Evolutionary conservation across 345 rosid genomes (phyloP), one percentile per base, ranked within the genome.

Genomic region (Adansonia digitata): DNA sequence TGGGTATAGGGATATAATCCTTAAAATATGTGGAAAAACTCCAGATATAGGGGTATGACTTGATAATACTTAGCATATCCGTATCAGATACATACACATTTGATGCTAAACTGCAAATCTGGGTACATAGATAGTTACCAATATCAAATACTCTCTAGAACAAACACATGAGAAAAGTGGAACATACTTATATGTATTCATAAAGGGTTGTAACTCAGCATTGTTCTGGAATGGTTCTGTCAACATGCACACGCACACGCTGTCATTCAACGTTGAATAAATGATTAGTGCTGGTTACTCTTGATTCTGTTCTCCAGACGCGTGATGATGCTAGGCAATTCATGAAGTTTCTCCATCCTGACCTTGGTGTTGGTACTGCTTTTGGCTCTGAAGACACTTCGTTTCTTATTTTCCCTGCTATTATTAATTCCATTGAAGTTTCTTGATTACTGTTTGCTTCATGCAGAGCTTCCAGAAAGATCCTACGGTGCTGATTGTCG

Each of bases 261-360:
- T n/a, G 7, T 35, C 45, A n/a, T 57, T 26, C 49, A 20, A 22
- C 66, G 29, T 65, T 49, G 51, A 20, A 27, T 75, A 75, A 55
- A 59, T 75, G 76, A 76, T 68, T 77, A 64, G 67, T 87, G 78
- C 86, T 56, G 57, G 63, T 67, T 27, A 57, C 27, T 56, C 75
- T 42, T 17, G 55, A 59, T 67, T 70, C 35, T 71, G 26, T 4
- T 72, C 76, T 74, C 13, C 88, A 93, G 99, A 91, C 88, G 73
- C 98, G 99, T 73, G 97, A 93, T 79, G 92, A 93, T 89, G 97
- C 98, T 5, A 83, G 94, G 52, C 97, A 90, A 77, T 95, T 95
- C 81, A 95, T 95, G 99, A 95, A 93, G 85, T 95, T 90, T 84
- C 99, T 95, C 64, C 99, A 93, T 80, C 98, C 96, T 46, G 92